Percentiles rank a stretch among this genome's conserved stretches.
phyloP scores from a whole-genome alignment of 768 basidiomycete genomes.

The Suillus occidentalis region DNA sequence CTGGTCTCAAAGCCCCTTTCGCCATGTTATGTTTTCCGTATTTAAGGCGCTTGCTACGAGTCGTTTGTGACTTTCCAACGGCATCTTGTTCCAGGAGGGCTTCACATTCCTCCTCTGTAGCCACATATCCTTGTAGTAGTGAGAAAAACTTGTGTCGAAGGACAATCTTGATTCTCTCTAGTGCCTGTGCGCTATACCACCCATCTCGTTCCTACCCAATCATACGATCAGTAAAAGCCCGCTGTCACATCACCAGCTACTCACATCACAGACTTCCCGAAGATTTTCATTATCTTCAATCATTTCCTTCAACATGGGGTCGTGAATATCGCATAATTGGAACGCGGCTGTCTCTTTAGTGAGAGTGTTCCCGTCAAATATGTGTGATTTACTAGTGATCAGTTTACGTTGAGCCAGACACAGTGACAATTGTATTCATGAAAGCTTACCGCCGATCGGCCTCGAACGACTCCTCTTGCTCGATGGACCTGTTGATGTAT shows the following conservation, averaged over 20 bases:
- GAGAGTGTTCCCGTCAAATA: constrained; percentile 83
- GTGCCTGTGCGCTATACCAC: constrained; percentile 77
- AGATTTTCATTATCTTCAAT: constrained; percentile 72
- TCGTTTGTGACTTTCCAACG: constrained; percentile 34
- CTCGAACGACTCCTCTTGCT: constrained; percentile 34
- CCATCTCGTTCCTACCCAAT: constrained; percentile 72
- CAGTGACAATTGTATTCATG: not conserved
- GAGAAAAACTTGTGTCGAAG: constrained; percentile 85
- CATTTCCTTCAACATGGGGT: constrained; percentile 80
- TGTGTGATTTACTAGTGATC: constrained; percentile 62
- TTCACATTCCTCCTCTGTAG: constrained; percentile 72
- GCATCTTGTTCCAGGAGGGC: constrained; percentile 50
- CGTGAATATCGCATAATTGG: constrained; percentile 90
- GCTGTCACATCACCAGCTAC: constrained; percentile 27
- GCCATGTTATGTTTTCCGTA: constrained; percentile 87
- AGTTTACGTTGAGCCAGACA: not conserved
- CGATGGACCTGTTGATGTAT: constrained; percentile 30
- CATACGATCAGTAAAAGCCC: constrained; percentile 2
- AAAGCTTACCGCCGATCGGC: constrained; percentile 31
- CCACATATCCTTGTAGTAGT: constrained; percentile 67
- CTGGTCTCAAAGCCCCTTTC: constrained; percentile 77
- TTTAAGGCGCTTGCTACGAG: constrained; percentile 52
- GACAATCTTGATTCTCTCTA: constrained; percentile 83
- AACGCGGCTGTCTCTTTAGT: constrained; percentile 89
- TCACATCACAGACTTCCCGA: constrained; percentile 72